These are phyloP conservation scores for Fraxinus pennsylvanica DNA, from an alignment of 257 asterid species.

Conservation along the genomic window DNA sequence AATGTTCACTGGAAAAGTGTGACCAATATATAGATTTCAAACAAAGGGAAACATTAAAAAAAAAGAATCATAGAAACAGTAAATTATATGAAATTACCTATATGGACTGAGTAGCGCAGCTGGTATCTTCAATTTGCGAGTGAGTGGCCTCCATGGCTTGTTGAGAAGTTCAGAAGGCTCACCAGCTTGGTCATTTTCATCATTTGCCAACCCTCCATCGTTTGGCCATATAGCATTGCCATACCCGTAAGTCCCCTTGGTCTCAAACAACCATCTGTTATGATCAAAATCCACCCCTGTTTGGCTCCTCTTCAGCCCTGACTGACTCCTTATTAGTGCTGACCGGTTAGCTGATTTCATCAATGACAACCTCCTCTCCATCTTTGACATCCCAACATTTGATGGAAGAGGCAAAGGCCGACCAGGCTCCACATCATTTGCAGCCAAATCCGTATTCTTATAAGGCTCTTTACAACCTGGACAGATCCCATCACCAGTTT, in stretches of 20 bases:
- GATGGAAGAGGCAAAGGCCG: constrained; percentile 16
- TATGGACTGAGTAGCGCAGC: constrained; percentile 24
- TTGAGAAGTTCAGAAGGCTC: constrained; percentile 14
- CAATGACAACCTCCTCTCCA: constrained; percentile 22
- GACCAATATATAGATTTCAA: background rate
- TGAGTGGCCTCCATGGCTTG: constrained; percentile 26
- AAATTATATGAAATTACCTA: background rate
- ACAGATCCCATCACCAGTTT: constrained; percentile 32
- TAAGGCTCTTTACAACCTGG: constrained; percentile 39
- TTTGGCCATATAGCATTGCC: constrained; percentile 28
- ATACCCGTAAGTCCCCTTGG: constrained; percentile 23
- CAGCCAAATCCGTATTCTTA: constrained; percentile 29
- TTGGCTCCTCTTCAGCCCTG: constrained; percentile 13
- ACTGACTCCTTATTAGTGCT: constrained; percentile 13
- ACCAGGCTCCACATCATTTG: constrained; percentile 7
- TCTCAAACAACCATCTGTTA: constrained; percentile 24
- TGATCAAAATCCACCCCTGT: constrained; percentile 21
- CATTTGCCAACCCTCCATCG: constrained; percentile 5
- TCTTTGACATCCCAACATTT: constrained; percentile 18
- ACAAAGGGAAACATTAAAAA: background rate
- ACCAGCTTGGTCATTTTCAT: background rate
- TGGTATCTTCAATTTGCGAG: constrained; percentile 19
- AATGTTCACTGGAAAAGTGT: background rate
- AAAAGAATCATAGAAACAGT: background rate
- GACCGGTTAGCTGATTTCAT: constrained; percentile 20